These are phyloP conservation scores for Talaromyces sp. DNA, from an alignment of 2,329 filamentous ascomycete species.

Conservation along the genomic window DNA sequence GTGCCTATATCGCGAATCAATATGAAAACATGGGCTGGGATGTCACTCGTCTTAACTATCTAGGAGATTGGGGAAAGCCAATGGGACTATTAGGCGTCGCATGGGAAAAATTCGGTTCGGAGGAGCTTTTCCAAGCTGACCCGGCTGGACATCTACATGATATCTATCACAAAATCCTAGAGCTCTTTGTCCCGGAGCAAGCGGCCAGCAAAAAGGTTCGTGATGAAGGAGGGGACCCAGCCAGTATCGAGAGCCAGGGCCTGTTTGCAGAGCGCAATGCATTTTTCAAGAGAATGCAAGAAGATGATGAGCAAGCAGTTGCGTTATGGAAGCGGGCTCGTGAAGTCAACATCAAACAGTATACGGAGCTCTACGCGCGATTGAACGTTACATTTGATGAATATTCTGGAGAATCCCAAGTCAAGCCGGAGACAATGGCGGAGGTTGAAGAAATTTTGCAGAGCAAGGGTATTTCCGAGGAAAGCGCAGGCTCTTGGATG, in stretches of 20 bases:
- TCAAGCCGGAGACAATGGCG: conserved; percentile 66
- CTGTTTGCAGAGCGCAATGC: conserved; percentile 7
- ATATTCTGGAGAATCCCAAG: conserved; percentile 69
- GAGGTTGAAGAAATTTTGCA: conserved; percentile 61
- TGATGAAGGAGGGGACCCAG: not conserved
- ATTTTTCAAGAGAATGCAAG: conserved; percentile 71
- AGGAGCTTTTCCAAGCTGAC: conserved; percentile 63
- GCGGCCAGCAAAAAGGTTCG: conserved; percentile 7
- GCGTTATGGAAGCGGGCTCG: conserved; percentile 65
- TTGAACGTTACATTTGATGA: conserved; percentile 71
- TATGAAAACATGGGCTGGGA: conserved; percentile 66
- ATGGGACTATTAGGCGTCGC: conserved; percentile 67
- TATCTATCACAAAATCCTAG: conserved; percentile 74
- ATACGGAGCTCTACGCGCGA: conserved; percentile 66
- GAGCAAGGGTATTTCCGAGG: conserved; percentile 64
- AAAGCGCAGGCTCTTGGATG: conserved; percentile 70
- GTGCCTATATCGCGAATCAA: conserved; percentile 68
- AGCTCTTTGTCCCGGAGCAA: not conserved
- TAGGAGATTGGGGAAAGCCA: conserved; percentile 69
- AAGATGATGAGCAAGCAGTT: conserved; percentile 61
- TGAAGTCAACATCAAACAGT: conserved; percentile 65
- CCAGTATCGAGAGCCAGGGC: not conserved
- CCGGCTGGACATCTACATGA: conserved; percentile 81
- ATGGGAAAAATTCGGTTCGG: conserved; percentile 71
- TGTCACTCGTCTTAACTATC: conserved; percentile 55